phyloP scores from a whole-genome alignment of 2,329 filamentous ascomycete genomes.

The Exophiala sideris region DNA sequence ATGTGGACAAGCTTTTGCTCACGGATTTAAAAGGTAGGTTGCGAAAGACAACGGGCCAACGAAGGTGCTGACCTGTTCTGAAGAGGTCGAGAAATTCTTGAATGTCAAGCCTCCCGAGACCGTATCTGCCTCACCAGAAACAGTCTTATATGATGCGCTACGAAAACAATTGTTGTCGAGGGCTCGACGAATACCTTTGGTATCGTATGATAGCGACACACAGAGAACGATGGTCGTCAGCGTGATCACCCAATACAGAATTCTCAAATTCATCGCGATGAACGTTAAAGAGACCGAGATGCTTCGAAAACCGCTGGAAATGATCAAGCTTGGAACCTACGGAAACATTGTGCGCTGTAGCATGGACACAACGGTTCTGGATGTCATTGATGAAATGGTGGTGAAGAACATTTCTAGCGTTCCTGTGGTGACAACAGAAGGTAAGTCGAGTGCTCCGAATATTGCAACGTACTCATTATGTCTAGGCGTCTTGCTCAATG shows the following conservation, averaged over 20 bases:
- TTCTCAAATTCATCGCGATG: slow-evolving; percentile 97
- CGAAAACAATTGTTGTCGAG: slow-evolving; percentile 90
- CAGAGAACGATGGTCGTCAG: slow-evolving; percentile 88
- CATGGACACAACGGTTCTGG: slow-evolving; percentile 89
- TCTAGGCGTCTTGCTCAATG: slow-evolving; percentile 73
- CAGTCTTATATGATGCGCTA: slow-evolving; percentile 91
- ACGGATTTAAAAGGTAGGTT: slow-evolving; percentile 80
- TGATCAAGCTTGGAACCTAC: slow-evolving; percentile 84
- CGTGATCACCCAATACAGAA: slow-evolving; percentile 96
- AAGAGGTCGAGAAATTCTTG: slow-evolving; percentile 93
- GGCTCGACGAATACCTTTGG: slow-evolving; percentile 86
- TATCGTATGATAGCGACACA: slow-evolving; percentile 93
- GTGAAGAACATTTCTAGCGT: slow-evolving; percentile 91
- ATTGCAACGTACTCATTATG: not conserved
- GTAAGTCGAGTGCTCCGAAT: slow-evolving; percentile 32
- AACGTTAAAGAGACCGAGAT: slow-evolving; percentile 86
- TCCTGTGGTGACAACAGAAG: slow-evolving; percentile 80
- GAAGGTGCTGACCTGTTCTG: not conserved
- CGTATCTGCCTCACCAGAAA: slow-evolving; percentile 87
- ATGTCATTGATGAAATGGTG: slow-evolving; percentile 91
- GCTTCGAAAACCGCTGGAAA: slow-evolving; percentile 79
- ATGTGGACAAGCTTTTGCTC: slow-evolving; percentile 90
- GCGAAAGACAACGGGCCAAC: slow-evolving; percentile 1
- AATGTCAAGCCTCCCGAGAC: slow-evolving; percentile 89
- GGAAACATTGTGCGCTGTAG: slow-evolving; percentile 72